Evolutionary conservation across 2,329 filamentous ascomycete genomes (phyloP).

Genomic region (Cadophora luteo-olivacea): DNA sequence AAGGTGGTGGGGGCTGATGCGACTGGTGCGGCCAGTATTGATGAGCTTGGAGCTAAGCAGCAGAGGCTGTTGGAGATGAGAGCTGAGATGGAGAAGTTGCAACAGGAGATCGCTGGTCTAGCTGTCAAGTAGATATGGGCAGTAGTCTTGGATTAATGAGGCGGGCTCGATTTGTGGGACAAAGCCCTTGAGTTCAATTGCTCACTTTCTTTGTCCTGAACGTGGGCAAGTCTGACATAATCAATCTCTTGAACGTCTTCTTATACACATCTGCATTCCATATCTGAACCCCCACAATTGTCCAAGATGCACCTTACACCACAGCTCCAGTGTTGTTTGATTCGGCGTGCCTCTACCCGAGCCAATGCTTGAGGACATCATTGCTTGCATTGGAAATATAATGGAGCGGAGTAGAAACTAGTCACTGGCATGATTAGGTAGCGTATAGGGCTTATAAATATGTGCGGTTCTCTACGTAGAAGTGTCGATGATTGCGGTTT

Average conservation of each 20-base stretch:
- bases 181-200: too few species aligned
- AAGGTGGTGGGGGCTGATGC: constrained; percentile 61
- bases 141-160: too few species aligned
- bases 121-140: background rate
- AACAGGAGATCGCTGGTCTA: background rate
- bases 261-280: too few species aligned
- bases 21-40: constrained; percentile 62
- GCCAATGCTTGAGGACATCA: background rate
- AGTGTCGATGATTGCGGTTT: too few species aligned
- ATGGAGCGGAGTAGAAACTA: background rate
- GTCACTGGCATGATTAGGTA: background rate
- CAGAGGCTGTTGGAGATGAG: background rate
- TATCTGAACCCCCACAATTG: background rate
- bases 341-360: background rate
- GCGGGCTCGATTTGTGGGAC: too few species aligned
- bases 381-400: background rate
- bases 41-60: constrained; percentile 35
- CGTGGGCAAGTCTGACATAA: too few species aligned
- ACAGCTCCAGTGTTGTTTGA: background rate
- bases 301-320: background rate
- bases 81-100: background rate
- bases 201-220: too few species aligned
- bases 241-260: too few species aligned
- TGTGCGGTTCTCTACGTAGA: too few species aligned
- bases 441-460: too few species aligned